Evolutionary conservation across 768 basidiomycete species (phyloP).

Genomic region (Boletellus ananiceps): DNA sequence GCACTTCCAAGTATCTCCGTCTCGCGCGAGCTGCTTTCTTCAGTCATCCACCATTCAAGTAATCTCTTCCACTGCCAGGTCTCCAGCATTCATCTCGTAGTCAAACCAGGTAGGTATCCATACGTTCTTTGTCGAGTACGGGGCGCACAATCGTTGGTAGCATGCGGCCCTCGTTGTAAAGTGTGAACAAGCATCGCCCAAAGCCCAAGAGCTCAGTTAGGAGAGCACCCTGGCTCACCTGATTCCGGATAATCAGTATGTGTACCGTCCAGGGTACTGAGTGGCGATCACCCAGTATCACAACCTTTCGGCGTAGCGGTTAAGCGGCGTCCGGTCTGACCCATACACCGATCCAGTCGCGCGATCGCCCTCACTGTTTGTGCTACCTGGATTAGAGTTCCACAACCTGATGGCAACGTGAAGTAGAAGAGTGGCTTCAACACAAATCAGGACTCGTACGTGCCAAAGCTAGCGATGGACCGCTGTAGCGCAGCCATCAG

Average conservation of each 20-base stretch:
- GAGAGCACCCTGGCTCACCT: slow-evolving; percentile 85
- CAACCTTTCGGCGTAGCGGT: too few species aligned
- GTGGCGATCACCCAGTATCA: slow-evolving; percentile 41
- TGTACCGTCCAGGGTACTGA: slow-evolving; percentile 81
- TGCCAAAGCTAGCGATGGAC: slow-evolving; percentile 75
- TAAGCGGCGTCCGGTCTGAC: slow-evolving; percentile 55
- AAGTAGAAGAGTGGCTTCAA: not conserved
- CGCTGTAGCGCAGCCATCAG: slow-evolving; percentile 79
- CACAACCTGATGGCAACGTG: slow-evolving; percentile 55
- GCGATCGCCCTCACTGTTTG: slow-evolving; percentile 64
- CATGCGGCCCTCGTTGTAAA: too few species aligned
- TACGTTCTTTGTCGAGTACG: slow-evolving; percentile 85
- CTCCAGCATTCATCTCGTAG: slow-evolving; percentile 70
- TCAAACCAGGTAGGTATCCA: slow-evolving; percentile 83
- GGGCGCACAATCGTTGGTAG: too few species aligned
- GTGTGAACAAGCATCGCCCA: too few species aligned
- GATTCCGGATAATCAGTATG: slow-evolving; percentile 45
- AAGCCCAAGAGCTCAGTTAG: too few species aligned
- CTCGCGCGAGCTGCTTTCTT: slow-evolving; percentile 40
- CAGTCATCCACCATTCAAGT: slow-evolving; percentile 49
- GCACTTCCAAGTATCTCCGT: slow-evolving; percentile 52
- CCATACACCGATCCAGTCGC: slow-evolving; percentile 95
- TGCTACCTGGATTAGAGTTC: slow-evolving; percentile 96
- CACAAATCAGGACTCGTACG: slow-evolving; percentile 47
- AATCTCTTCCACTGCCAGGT: too few species aligned